A percentile compares a stretch with the other conserved stretches of the same genome.
phyloP scores from a whole-genome alignment of 2,329 filamentous ascomycete species.

The Biscogniauxia marginata region DNA sequence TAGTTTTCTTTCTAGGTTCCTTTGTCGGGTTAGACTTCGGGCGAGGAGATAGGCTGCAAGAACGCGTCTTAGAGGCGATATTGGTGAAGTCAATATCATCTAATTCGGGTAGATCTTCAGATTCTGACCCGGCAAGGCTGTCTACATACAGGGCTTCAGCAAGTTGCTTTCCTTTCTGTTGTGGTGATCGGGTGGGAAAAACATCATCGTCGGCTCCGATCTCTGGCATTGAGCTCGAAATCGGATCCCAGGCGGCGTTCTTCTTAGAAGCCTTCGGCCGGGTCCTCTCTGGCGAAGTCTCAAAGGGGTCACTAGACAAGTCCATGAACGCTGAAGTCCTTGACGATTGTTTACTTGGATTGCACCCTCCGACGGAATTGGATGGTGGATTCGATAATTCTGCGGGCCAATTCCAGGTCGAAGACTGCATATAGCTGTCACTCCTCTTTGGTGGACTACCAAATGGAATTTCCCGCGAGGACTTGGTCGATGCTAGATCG shows the following conservation, averaged over 20 bases:
- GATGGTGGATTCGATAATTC: slow-evolving; percentile 2
- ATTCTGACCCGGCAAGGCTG: slow-evolving; percentile 30
- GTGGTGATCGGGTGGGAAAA: slow-evolving; percentile 14
- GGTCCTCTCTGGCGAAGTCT: slow-evolving; percentile 10
- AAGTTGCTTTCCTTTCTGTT: slow-evolving; percentile 11
- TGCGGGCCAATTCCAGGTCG: neutral
- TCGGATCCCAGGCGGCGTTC: slow-evolving; percentile 45
- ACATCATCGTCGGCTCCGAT: slow-evolving; percentile 18
- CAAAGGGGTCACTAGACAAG: slow-evolving; percentile 28
- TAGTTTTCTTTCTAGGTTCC: slow-evolving; percentile 7
- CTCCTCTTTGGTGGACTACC: slow-evolving; percentile 20
- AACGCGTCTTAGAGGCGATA: slow-evolving; percentile 13
- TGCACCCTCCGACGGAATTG: neutral
- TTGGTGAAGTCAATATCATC: slow-evolving; percentile 38
- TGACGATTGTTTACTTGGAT: slow-evolving; percentile 11
- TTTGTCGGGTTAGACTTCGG: slow-evolving; percentile 18
- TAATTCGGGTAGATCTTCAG: slow-evolving; percentile 51
- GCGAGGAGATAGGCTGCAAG: slow-evolving; percentile 16
- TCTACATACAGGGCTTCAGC: slow-evolving; percentile 38
- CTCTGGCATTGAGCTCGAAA: slow-evolving; percentile 53
- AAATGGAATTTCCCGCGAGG: slow-evolving; percentile 11
- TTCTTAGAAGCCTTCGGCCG: slow-evolving; percentile 21
- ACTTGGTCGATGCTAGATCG: slow-evolving; percentile 1
- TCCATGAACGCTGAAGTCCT: slow-evolving; percentile 24
- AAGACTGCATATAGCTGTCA: neutral